These are phyloP conservation scores for Botrytis medusae DNA, from an alignment of 2,329 filamentous ascomycete genomes.

Conservation along the genomic window DNA sequence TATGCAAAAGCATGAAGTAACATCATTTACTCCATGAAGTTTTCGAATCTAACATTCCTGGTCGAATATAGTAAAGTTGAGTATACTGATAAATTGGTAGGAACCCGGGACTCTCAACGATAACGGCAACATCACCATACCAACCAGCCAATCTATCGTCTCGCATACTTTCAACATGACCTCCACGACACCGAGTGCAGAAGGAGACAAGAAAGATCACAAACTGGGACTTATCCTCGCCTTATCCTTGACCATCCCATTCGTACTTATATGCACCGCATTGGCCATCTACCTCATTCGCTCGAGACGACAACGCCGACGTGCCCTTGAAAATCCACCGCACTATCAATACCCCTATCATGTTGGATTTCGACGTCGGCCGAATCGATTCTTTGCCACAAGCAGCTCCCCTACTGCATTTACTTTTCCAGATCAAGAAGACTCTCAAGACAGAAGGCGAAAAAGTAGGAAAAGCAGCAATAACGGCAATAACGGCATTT, in stretches of 20 bases:
- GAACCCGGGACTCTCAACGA: constrained; percentile 2
- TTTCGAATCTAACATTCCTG: neutral
- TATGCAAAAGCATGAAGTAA: neutral
- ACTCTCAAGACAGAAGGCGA: neutral
- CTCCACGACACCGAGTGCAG: neutral
- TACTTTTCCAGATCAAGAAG: neutral
- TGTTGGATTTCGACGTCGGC: constrained; percentile 5
- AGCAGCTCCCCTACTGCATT: neutral
- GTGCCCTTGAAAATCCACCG: neutral
- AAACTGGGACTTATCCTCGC: constrained; percentile 19
- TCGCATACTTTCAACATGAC: constrained; percentile 18
- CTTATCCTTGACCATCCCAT: constrained; percentile 16
- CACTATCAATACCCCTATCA: constrained; percentile 20
- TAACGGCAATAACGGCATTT: neutral
- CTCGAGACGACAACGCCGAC: constrained; percentile 1
- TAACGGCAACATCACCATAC: constrained; percentile 6
- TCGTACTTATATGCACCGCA: constrained; percentile 12
- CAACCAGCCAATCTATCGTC: neutral
- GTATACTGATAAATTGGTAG: constrained; percentile 2
- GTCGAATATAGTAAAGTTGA: neutral
- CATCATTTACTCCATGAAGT: neutral
- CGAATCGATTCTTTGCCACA: constrained; percentile 1
- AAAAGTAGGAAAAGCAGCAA: neutral
- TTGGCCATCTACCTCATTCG: constrained; percentile 17
- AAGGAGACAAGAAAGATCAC: constrained; percentile 10